Base-by-base conservation (phyloP, 768 basidiomycete species). In the Tylopilus sp. region DNA sequence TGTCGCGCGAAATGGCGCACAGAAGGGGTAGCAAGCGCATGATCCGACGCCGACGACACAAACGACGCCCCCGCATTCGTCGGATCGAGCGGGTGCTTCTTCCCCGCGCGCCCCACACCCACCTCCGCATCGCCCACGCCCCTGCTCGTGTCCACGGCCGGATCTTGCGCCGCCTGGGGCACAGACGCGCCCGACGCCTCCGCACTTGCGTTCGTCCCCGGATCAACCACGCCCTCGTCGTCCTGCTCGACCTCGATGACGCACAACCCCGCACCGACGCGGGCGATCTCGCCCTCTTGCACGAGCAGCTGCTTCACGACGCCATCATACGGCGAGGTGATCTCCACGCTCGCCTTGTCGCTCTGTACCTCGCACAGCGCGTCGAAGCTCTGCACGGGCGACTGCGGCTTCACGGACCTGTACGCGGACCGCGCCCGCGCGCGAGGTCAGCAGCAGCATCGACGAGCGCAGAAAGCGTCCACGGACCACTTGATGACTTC, bases 291-390 rank as follows among this genome's bases (percentile, higher is more conserved):
- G 19, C 92, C 92, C 65, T 91, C 89, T 57, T 84, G 72, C 17
- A 92, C 89, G 2, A 90, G 74, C 7, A 93, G 69, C 57, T 87
- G 78, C 55, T 79, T 83, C 43, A 94, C 73, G 29, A 84, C 73
- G 6, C 92, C 92, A 37, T 92, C 86, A 62, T 79, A 92, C 2
- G 92, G 92, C 52, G 86, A 87, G 3, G 92, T 94, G 50, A 95
- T 92, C 69, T 94, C 92, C 24, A 94, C 91, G 68, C 84, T 87
- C 2, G 90, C 91, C 68, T 93, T 93, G 79, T 93, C 91, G 56
- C 85, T 87, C 72, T 92, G 90, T 3, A 93, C 90, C 56, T 93
- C 91, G 63, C 89, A 91, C 6, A 92, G 73, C 17, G 77, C 69
- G 44, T 89, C 87, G 61, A 94, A 94, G 13, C 80, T 76, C 50